These are phyloP conservation scores for Rickenella mellea DNA, from an alignment of 768 basidiomycete genomes.

Conservation along the genomic window DNA sequence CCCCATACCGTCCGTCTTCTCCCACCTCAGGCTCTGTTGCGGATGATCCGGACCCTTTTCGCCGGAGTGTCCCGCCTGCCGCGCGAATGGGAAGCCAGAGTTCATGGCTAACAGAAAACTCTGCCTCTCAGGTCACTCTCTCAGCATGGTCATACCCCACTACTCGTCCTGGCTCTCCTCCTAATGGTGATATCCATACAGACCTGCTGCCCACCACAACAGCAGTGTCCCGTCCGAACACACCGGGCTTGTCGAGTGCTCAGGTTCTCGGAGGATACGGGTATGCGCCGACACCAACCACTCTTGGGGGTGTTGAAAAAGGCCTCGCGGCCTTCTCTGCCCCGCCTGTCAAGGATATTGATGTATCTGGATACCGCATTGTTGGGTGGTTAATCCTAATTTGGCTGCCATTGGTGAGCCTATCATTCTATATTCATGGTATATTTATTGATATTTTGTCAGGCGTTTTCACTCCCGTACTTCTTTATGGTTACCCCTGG, in stretches of 20 bases:
- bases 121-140: conserved; percentile 45
- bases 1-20: conserved; percentile 40
- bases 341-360: conserved; percentile 35
- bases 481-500: conserved; percentile 32
- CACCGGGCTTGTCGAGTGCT: conserved; percentile 46
- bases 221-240: conserved; percentile 34
- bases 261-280: conserved; percentile 66
- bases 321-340: conserved; percentile 36
- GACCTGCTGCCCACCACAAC: conserved; percentile 26
- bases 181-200: conserved; percentile 31
- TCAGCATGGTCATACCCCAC: conserved; percentile 66
- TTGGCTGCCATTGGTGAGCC: conserved; percentile 61
- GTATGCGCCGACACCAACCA: conserved; percentile 30
- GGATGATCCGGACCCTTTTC: conserved; percentile 56
- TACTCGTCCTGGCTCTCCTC: conserved; percentile 22
- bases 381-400: conserved; percentile 58
- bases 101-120: conserved; percentile 65
- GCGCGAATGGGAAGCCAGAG: conserved; percentile 53
- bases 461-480: conserved; percentile 62
- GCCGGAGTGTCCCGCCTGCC: conserved; percentile 30
- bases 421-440: background rate
- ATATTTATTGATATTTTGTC: conserved; percentile 3
- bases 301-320: conserved; percentile 37
- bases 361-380: conserved; percentile 45
- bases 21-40: conserved; percentile 26